Percentiles rank a stretch among this genome's conserved stretches.
Evolutionary conservation across 2,329 filamentous ascomycete genomes (phyloP).

Genomic region (Penicillium palitans): DNA sequence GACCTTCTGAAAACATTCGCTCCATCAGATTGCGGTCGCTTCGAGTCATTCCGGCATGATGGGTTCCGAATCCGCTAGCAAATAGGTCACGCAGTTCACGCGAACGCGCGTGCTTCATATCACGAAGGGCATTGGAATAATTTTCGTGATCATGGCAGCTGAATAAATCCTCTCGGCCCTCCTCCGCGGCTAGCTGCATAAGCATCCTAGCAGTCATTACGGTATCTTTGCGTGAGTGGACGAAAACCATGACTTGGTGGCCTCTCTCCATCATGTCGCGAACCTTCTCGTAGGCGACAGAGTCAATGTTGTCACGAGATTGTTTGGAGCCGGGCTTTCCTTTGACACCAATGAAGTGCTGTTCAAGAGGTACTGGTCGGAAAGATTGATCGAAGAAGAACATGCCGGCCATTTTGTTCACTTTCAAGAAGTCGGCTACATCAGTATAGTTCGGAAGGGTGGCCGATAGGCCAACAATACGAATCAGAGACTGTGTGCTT

Average conservation of each 20-base stretch:
- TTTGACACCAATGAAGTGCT: slow-evolving; percentile 96
- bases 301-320: slow-evolving; percentile 85
- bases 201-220: slow-evolving; percentile 83
- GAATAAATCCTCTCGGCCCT: slow-evolving; percentile 77
- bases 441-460: slow-evolving; percentile 96
- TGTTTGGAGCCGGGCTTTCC: slow-evolving; percentile 77
- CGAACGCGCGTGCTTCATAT: slow-evolving; percentile 82
- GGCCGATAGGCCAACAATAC: slow-evolving; percentile 91
- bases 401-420: slow-evolving; percentile 86
- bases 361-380: slow-evolving; percentile 90
- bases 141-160: slow-evolving; percentile 76
- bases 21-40: slow-evolving; percentile 96
- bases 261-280: slow-evolving; percentile 84
- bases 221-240: slow-evolving; percentile 94
- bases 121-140: slow-evolving; percentile 75
- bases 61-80: slow-evolving; percentile 86
- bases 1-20: slow-evolving; percentile 81
- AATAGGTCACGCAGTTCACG: slow-evolving; percentile 86
- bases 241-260: slow-evolving; percentile 99
- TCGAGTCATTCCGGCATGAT: slow-evolving; percentile 95
- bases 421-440: slow-evolving; percentile 93
- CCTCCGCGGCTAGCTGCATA: slow-evolving; percentile 80
- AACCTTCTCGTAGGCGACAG: slow-evolving; percentile 88
- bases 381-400: slow-evolving; percentile 98
- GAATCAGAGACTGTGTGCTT: slow-evolving; percentile 94